These are phyloP conservation scores for Vickermania spadyakhi DNA, from an alignment of 208 protist species.

Conservation along the genomic window DNA sequence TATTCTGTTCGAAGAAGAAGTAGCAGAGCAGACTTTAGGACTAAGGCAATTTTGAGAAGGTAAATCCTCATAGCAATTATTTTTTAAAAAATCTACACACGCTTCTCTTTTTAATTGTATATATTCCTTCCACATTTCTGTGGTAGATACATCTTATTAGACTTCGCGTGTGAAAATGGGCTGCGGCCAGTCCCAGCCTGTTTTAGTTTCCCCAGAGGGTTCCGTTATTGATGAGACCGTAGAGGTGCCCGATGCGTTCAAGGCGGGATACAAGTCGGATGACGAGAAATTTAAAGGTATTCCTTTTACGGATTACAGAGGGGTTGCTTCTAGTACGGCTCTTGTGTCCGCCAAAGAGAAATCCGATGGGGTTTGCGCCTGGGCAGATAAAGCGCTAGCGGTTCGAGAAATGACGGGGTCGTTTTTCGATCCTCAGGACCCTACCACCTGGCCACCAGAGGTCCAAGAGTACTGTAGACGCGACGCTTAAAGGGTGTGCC, in stretches of 20 bases:
- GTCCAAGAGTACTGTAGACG: slow-evolving; percentile 8
- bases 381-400: slow-evolving; percentile 45
- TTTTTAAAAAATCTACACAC: too few species aligned
- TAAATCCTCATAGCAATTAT: too few species aligned
- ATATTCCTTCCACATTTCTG: too few species aligned
- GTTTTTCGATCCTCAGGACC: slow-evolving; percentile 51
- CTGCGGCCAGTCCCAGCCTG: slow-evolving; percentile 14
- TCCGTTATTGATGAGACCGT: not conserved
- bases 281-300: not conserved
- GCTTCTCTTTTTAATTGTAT: too few species aligned
- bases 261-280: not conserved
- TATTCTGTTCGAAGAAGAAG: too few species aligned
- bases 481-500: too few species aligned
- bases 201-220: not conserved
- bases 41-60: too few species aligned
- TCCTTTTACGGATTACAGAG: slow-evolving; percentile 33
- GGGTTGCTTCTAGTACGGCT: slow-evolving; percentile 27
- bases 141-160: not conserved
- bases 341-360: slow-evolving; percentile 38
- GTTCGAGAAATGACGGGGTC: slow-evolving; percentile 25
- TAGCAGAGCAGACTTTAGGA: too few species aligned
- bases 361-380: slow-evolving; percentile 50
- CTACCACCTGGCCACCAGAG: slow-evolving; percentile 32
- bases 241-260: not conserved
- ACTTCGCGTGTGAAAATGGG: slow-evolving; percentile 14